Conservation (phyloP, 208 protist species). For the Trypanosoma scelopori region DNA sequence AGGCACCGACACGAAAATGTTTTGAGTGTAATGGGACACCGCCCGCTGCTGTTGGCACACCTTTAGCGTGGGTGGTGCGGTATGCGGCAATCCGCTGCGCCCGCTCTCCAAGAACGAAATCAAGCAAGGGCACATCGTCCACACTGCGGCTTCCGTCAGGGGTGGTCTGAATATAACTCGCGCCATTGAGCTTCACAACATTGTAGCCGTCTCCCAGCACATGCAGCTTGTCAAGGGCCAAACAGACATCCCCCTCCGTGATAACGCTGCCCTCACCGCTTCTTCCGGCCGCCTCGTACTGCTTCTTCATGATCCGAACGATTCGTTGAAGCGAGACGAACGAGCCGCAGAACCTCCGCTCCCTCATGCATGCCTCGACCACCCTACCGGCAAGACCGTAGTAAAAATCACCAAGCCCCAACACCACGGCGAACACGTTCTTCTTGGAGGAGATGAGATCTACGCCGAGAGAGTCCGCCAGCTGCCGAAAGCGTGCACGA, state of each 20-base stretch:
- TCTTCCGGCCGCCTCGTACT: slow-evolving; percentile 39
- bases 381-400: slow-evolving; percentile 79
- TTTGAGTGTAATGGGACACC: background rate
- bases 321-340: slow-evolving; percentile 76
- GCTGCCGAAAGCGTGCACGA: slow-evolving; percentile 82
- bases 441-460: slow-evolving; percentile 87
- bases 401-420: slow-evolving; percentile 87
- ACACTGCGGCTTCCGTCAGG: slow-evolving; percentile 57
- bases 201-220: slow-evolving; percentile 77
- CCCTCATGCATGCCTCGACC: slow-evolving; percentile 81
- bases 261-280: slow-evolving; percentile 41
- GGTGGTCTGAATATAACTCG: slow-evolving; percentile 85
- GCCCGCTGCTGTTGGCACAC: background rate
- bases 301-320: slow-evolving; percentile 54
- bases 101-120: slow-evolving; percentile 51
- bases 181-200: slow-evolving; percentile 58
- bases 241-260: slow-evolving; percentile 65
- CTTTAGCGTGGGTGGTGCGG: slow-evolving; percentile 17
- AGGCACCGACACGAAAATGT: background rate
- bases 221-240: slow-evolving; percentile 69
- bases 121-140: slow-evolving; percentile 66
- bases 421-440: slow-evolving; percentile 76
- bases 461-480: slow-evolving; percentile 85
- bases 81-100: slow-evolving; percentile 39
- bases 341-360: slow-evolving; percentile 82